These are phyloP conservation scores for Zarea fungicola DNA, from an alignment of 2,329 filamentous ascomycete genomes.

Conservation along the genomic window DNA sequence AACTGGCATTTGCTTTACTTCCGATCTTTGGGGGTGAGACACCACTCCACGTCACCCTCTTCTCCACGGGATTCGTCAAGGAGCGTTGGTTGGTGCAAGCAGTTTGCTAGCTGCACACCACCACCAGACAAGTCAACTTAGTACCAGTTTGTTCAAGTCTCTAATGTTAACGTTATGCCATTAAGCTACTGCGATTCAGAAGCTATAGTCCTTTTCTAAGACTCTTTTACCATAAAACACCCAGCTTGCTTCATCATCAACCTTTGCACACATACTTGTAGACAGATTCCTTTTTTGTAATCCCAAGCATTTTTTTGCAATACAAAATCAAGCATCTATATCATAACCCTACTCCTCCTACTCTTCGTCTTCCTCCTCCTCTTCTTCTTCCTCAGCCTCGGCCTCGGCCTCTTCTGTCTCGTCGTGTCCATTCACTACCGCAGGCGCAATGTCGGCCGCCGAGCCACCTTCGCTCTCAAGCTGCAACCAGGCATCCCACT, in stretches of 20 bases:
- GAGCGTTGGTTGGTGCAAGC: not conserved
- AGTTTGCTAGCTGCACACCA: not conserved
- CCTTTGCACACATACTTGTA: not conserved
- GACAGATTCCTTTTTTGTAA: conserved; percentile 4
- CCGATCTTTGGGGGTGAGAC: too few species aligned
- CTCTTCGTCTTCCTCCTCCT: conserved; percentile 21
- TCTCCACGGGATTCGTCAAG: not conserved
- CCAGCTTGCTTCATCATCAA: conserved; percentile 4
- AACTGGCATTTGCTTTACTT: too few species aligned
- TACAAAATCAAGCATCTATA: conserved; percentile 4
- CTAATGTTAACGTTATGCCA: conserved; percentile 8
- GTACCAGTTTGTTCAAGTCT: too few species aligned
- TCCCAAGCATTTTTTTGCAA: conserved; percentile 8
- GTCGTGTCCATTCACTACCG: conserved; percentile 16
- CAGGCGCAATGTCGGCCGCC: conserved; percentile 10
- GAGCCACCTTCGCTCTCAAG: conserved; percentile 68
- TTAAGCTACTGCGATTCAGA: conserved; percentile 10
- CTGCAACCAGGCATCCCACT: conserved; percentile 88
- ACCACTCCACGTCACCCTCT: not conserved
- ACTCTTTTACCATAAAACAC: conserved; percentile 3
- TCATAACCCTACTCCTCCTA: conserved; percentile 19
- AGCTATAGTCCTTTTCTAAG: conserved; percentile 9
- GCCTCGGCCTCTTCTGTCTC: conserved; percentile 18
- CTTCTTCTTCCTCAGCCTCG: conserved; percentile 19
- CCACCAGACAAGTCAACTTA: not conserved